Evolutionary conservation across 1,284 basidiomycete species (phyloP), one percentile per base, ranked within the genome.

Genomic region (Rhodofomes roseus): DNA sequence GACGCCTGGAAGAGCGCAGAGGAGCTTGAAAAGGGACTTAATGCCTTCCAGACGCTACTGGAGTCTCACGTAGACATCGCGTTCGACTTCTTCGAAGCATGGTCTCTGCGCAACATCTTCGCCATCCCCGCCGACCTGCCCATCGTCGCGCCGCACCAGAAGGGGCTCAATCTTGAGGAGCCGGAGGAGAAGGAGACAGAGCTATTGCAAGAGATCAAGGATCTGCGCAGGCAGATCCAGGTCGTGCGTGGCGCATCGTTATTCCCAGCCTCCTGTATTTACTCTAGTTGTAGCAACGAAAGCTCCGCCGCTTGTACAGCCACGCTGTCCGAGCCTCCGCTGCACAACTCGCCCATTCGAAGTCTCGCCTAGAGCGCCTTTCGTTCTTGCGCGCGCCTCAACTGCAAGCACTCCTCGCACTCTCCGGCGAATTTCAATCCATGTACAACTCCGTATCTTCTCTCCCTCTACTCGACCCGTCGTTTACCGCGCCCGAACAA

Each of bases 61-160:
- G 89, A 92, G 66, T 83, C 85, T 55, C 89, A 92, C 64, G 88
- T 87, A 44, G 89, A 92, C 67, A 80, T 90, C 54, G 89, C 89
- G 1, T 90, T 92, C 62, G 89, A 92, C 70, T 89, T 88, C 70
- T 88, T 92, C 65, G 90, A 92, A 73, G 84, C 84, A 0, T 92
- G 90, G 89, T 85, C 83, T 9, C 69, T 90, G 67, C 77, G 90
- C 34, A 92, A 92, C 69, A 89, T 91, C 61, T 92, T 92, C 68
- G 80, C 83, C 46, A 77, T 92, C 18, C 82, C 85, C 1, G 77
- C 80, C 1, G 82, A 86, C 62, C 67, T 91, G 23, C 85, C 84
- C 1, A 73, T 91, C 46, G 85, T 92, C 9, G 79, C 85, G 2
- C 89, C 88, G 1, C 88, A 90, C 65, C 87, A 90, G 57, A 77